Evolutionary conservation across 352 stramenopile species (phyloP).

Genomic region (Phytopythium sindhum): DNA sequence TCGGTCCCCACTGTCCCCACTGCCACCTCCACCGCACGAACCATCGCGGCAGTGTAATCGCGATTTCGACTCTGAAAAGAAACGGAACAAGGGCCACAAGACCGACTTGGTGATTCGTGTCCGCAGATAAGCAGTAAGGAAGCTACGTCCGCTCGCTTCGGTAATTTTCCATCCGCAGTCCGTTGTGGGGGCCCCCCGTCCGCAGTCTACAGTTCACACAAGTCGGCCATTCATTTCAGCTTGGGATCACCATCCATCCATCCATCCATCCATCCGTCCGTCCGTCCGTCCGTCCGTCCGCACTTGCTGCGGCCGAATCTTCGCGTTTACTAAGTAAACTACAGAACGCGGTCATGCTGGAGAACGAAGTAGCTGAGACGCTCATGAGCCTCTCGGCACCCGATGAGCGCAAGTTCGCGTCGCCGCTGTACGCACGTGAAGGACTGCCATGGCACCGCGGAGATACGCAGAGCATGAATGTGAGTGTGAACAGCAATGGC

Average conservation of each 20-base stretch:
- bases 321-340: not conserved
- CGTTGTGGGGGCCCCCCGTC: too few species aligned
- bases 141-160: too few species aligned
- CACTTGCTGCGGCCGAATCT: not conserved
- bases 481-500: too few species aligned
- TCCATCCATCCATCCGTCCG: not conserved
- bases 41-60: not conserved
- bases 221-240: too few species aligned
- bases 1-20: not conserved
- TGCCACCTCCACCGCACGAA: not conserved
- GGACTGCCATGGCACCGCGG: slow-evolving; percentile 51
- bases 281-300: not conserved
- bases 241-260: not conserved
- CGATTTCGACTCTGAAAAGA: slow-evolving; percentile 2
- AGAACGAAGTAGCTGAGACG: slow-evolving; percentile 70
- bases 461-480: too few species aligned
- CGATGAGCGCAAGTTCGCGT: slow-evolving; percentile 59
- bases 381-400: slow-evolving; percentile 80
- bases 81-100: not conserved
- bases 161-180: not conserved
- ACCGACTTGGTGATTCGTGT: not conserved
- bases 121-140: too few species aligned
- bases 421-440: slow-evolving; percentile 44
- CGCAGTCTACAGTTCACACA: too few species aligned
- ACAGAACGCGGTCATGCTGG: slow-evolving; percentile 35